A percentile compares a stretch with the other conserved stretches of the same genome.
These are phyloP conservation scores for Phytophthora fragariaefolia DNA, from an alignment of 352 stramenopile genomes.

Conservation along the genomic window DNA sequence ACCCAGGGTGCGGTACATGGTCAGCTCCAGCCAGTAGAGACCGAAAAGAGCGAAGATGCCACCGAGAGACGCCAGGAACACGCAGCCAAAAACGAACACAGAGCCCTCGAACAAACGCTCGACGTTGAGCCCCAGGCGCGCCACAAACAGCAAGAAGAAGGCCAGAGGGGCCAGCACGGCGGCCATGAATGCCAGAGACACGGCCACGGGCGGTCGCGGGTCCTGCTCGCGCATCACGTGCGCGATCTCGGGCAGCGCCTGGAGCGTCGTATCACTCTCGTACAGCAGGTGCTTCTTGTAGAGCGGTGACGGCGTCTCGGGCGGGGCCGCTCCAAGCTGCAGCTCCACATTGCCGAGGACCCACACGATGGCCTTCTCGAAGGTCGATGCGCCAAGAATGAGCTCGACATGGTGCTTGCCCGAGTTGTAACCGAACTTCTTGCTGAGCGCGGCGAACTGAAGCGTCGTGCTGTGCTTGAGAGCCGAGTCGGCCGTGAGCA, in stretches of 20 bases:
- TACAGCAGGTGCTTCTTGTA: slow-evolving; percentile 89
- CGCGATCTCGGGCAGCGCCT: slow-evolving; percentile 85
- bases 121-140: slow-evolving; percentile 66
- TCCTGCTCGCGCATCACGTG: slow-evolving; percentile 88
- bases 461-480: slow-evolving; percentile 52
- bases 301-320: slow-evolving; percentile 70
- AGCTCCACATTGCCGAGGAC: slow-evolving; percentile 75
- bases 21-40: slow-evolving; percentile 90
- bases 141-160: slow-evolving; percentile 71
- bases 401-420: slow-evolving; percentile 69
- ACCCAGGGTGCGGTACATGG: slow-evolving; percentile 85
- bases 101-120: slow-evolving; percentile 71
- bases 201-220: slow-evolving; percentile 59
- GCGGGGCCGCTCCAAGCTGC: slow-evolving; percentile 64
- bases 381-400: slow-evolving; percentile 80
- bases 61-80: slow-evolving; percentile 78
- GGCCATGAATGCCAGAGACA: slow-evolving; percentile 76
- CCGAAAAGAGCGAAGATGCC: slow-evolving; percentile 84
- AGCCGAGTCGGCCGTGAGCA: slow-evolving; percentile 52
- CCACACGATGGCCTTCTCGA: slow-evolving; percentile 79
- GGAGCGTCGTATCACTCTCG: slow-evolving; percentile 88
- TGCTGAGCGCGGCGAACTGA: slow-evolving; percentile 72
- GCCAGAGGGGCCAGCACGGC: slow-evolving; percentile 65
- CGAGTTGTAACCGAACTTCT: slow-evolving; percentile 87
- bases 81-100: slow-evolving; percentile 70